Evolutionary conservation across 2,329 filamentous ascomycete genomes (phyloP).

Genomic region (Sarocladium strictum): DNA sequence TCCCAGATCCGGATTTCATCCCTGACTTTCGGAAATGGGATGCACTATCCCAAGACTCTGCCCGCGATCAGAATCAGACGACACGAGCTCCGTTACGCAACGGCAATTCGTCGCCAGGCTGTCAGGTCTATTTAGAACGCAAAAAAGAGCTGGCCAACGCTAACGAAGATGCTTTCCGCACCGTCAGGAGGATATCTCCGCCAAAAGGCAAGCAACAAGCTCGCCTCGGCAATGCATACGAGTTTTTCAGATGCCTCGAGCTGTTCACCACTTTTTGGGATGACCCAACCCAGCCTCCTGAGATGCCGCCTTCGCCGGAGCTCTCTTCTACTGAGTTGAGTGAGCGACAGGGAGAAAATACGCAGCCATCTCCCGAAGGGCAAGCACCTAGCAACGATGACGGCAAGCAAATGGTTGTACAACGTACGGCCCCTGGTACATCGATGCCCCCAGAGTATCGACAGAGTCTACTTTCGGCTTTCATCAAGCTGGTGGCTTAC

Average conservation of each 20-base stretch:
- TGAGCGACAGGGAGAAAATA: constrained; percentile 10
- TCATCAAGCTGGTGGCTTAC: constrained; percentile 59
- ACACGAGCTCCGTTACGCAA: constrained; percentile 45
- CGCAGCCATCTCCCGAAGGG: constrained; percentile 9
- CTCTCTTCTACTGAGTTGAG: constrained; percentile 16
- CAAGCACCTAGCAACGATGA: constrained; percentile 13
- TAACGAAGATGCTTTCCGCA: constrained; percentile 56
- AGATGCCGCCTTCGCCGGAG: constrained; percentile 28
- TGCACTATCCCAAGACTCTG: constrained; percentile 40
- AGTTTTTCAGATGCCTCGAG: constrained; percentile 60
- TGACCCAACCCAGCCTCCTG: constrained; percentile 42
- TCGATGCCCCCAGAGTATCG: constrained; percentile 54
- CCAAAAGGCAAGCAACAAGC: constrained; percentile 46
- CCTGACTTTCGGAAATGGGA: constrained; percentile 51
- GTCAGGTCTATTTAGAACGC: constrained; percentile 52
- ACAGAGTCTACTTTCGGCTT: constrained; percentile 50
- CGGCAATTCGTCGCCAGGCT: constrained; percentile 49
- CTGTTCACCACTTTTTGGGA: constrained; percentile 55
- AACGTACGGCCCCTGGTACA: constrained; percentile 43
- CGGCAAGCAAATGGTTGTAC: constrained; percentile 13
- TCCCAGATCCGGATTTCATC: constrained; percentile 47
- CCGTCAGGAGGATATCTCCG: constrained; percentile 51
- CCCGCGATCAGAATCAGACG: constrained; percentile 39
- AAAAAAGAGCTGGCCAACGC: constrained; percentile 48
- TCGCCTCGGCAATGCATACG: constrained; percentile 57